Conservation (phyloP, 2,329 filamentous ascomycete species). For the Colletotrichum viniferum region DNA sequence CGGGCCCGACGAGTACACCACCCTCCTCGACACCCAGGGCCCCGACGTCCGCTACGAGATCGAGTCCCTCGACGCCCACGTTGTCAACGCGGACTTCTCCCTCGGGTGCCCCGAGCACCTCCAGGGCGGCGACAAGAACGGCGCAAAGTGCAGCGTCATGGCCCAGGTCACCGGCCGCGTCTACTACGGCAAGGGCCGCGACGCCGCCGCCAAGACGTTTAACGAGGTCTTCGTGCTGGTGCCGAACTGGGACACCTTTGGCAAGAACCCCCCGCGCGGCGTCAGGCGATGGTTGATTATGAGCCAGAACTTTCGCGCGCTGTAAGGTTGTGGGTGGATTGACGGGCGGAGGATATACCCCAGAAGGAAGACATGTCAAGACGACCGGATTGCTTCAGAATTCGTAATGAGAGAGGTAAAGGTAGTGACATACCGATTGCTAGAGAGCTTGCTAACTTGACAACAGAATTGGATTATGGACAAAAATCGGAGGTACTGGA, state of each 20-base stretch:
- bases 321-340: constrained; percentile 36
- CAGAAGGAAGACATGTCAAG: neutral
- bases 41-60: constrained; percentile 69
- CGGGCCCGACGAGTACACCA: constrained; percentile 65
- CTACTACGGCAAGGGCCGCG: constrained; percentile 67
- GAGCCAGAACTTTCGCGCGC: constrained; percentile 72
- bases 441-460: neutral
- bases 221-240: constrained; percentile 83
- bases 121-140: constrained; percentile 46
- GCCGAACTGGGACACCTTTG: constrained; percentile 70
- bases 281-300: constrained; percentile 68
- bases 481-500: neutral
- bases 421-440: neutral
- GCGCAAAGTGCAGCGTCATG: constrained; percentile 69
- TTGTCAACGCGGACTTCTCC: constrained; percentile 72
- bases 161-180: constrained; percentile 78
- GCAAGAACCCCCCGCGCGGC: constrained; percentile 56
- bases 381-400: neutral
- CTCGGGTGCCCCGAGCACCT: constrained; percentile 58
- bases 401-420: neutral
- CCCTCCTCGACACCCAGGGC: constrained; percentile 70
- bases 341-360: neutral
- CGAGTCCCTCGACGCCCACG: constrained; percentile 77
- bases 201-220: constrained; percentile 71
- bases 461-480: neutral